Conservation (phyloP, 805 yeast species). For the Yamadazyma ubonensis region DNA sequence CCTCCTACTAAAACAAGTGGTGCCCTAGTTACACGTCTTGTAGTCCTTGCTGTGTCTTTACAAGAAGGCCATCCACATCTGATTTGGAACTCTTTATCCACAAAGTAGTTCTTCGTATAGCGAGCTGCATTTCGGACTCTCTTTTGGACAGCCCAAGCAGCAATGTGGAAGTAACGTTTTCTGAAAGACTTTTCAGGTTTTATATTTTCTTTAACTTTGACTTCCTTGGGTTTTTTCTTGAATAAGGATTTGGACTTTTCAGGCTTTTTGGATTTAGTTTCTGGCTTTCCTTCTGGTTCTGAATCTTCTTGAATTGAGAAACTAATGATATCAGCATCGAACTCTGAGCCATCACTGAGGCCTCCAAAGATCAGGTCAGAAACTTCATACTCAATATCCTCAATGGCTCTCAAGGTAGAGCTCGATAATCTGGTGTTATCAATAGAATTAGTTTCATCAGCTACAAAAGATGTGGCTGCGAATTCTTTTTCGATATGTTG, state of each 20-base stretch:
- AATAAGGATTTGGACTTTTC: too few species aligned
- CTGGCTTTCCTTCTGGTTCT: too few species aligned
- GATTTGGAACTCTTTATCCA: neutral
- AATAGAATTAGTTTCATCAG: neutral
- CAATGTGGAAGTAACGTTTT: neutral
- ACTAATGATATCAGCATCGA: too few species aligned
- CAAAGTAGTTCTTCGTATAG: neutral
- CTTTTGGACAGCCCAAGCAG: neutral
- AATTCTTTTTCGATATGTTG: neutral
- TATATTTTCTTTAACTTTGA: too few species aligned
- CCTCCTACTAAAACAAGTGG: neutral
- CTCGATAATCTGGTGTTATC: neutral
- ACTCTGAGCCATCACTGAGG: too few species aligned
- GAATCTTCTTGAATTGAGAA: too few species aligned
- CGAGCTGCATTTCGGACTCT: neutral
- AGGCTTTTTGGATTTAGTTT: too few species aligned
- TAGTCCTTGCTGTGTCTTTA: neutral
- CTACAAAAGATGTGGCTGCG: too few species aligned
- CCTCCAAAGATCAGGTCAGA: neutral
- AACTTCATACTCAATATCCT: too few species aligned
- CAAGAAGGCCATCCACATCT: neutral
- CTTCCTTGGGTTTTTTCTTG: too few species aligned
- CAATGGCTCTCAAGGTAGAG: too few species aligned
- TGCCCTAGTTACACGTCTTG: neutral
- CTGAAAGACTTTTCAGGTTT: neutral